These are phyloP conservation scores for Wallacemonas collosoma DNA, from an alignment of 208 protist species.

Conservation along the genomic window DNA sequence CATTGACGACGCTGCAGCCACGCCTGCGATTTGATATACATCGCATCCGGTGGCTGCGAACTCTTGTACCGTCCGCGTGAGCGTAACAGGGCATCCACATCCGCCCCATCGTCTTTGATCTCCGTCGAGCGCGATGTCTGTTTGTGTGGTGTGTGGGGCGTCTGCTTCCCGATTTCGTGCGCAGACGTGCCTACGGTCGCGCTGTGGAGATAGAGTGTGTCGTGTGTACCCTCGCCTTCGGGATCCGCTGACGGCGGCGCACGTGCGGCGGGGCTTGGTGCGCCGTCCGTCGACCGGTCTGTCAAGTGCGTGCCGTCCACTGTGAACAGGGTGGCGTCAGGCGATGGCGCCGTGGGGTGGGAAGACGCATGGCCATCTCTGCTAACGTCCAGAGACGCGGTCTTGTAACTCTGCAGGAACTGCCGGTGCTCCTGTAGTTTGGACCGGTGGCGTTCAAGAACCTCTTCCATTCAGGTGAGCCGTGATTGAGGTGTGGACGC, in stretches of 20 bases:
- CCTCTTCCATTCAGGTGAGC: constrained; percentile 24
- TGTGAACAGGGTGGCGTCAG: neutral
- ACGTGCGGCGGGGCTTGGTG: constrained; percentile 12
- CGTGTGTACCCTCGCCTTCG: neutral
- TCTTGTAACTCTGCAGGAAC: constrained; percentile 27
- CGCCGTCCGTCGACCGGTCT: constrained; percentile 1
- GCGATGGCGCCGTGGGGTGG: neutral
- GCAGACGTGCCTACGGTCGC: neutral
- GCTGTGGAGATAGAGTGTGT: neutral
- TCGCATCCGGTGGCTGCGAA: constrained; percentile 33
- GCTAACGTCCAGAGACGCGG: neutral
- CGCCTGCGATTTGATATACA: constrained; percentile 60
- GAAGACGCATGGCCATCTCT: neutral
- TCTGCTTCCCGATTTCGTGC: too few species aligned
- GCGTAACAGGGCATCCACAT: constrained; percentile 37
- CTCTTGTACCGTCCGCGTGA: constrained; percentile 41
- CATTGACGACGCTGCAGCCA: constrained; percentile 44
- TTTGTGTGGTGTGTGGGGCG: too few species aligned
- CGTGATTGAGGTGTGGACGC: neutral
- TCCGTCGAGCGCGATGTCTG: too few species aligned
- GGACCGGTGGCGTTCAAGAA: constrained; percentile 25
- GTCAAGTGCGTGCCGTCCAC: constrained; percentile 1
- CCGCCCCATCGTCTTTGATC: constrained; percentile 5
- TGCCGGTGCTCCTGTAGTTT: constrained; percentile 35
- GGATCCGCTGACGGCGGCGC: neutral